Evolutionary conservation across 495 filamentous ascomycete species (phyloP).

Genomic region (Monascus purpureus): DNA sequence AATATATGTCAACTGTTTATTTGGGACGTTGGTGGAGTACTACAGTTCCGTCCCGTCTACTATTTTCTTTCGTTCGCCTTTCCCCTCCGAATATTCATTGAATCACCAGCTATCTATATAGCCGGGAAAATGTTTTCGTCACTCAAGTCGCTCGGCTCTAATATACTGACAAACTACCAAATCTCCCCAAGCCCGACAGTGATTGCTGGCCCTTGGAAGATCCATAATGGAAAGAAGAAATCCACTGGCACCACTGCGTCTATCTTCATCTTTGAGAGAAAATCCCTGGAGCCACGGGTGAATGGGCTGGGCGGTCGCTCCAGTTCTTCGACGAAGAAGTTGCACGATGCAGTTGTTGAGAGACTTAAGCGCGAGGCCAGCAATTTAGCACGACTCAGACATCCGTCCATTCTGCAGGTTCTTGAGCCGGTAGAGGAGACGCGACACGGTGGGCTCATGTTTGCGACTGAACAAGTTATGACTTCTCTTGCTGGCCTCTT

Average conservation of each 20-base stretch:
- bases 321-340: conserved; percentile 55
- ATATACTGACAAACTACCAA: conserved; percentile 83
- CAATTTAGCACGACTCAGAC: conserved; percentile 69
- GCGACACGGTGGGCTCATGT: conserved; percentile 79
- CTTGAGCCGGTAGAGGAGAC: conserved; percentile 94
- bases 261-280: conserved; percentile 88
- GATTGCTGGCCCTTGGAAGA: conserved; percentile 85
- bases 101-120: no score
- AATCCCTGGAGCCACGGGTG: conserved; percentile 59
- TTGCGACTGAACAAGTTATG: conserved; percentile 83
- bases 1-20: no score
- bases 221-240: conserved; percentile 95
- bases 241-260: conserved; percentile 75
- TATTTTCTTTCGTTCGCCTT: neutral
- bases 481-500: conserved; percentile 73
- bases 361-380: conserved; percentile 82
- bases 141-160: conserved; percentile 80
- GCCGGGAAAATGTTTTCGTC: conserved; percentile 90
- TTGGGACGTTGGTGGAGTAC: no score
- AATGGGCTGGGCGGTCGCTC: conserved; percentile 44
- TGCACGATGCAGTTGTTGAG: conserved; percentile 79
- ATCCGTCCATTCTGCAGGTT: conserved; percentile 84
- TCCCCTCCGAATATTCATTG: neutral
- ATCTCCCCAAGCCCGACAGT: conserved; percentile 54
- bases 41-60: neutral